Base-by-base conservation (phyloP, 2,329 filamentous ascomycete species). In the Neofusicoccum sp. region DNA sequence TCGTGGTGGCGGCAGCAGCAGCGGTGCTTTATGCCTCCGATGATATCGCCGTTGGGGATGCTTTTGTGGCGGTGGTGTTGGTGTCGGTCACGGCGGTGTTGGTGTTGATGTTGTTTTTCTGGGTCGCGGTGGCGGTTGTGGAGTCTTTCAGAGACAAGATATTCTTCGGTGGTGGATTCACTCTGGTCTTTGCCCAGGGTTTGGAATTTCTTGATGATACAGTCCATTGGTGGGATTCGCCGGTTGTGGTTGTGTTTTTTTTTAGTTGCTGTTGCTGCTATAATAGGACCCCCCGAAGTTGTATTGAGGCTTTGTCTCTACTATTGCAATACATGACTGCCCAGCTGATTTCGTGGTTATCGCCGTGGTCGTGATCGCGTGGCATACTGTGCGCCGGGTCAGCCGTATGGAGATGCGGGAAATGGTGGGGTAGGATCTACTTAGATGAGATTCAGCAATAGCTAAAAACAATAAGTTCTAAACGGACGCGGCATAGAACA, bases 281-380 rank as follows among this genome's bases (percentile, higher is more conserved):
- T 54, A 12, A 33, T 14, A 44, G 49, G 8, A n/a, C 39, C 41
- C 41, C 41, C 52, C 52, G 52, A 28, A 33, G 31, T 31, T 31
- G 39, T 56, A 33, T 56, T 39, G n/a, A 34, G 52, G 22, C 43
- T 34, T 22, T 22, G 22, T 22, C 22, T 22, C 22, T 22, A 22
- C 22, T 22, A 29, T 56, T 39, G 37, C 52, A 56, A 56, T 29
- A 44, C 52, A 56, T 56, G 52, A 56, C 52, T 44, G 52, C 39
- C 41, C 52, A 44, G 44, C 31, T 33, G 12, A 9, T 16, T 11
- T n/a, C 22, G 52, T 4, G 12, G 28, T 22, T 12, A 12, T 11
- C 37, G 39, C 29, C 39, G 28, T 44, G 37, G 52, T 44, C 37
- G 52, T 44, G 52, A 29, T 56, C 52, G 37, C 52, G 39, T 56